Evolutionary conservation across 495 filamentous ascomycete species (phyloP).

Genomic region (Aspergillus baeticus): DNA sequence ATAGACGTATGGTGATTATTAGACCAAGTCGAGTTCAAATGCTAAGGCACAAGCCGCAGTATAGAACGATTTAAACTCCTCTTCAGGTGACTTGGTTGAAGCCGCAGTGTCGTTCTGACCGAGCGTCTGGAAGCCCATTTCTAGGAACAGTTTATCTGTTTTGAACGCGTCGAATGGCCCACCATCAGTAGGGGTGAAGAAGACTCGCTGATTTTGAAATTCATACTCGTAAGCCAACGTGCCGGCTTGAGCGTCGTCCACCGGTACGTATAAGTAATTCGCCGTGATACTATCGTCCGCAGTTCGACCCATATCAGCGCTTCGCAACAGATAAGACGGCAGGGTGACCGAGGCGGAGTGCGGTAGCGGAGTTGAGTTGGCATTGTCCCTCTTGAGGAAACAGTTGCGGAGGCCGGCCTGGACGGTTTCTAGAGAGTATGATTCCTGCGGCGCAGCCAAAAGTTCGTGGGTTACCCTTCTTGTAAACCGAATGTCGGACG

Average conservation of each 20-base stretch:
- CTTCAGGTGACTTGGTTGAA: conserved; percentile 11
- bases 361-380: conserved; percentile 22
- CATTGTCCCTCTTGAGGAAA: conserved; percentile 14
- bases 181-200: conserved; percentile 32
- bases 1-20: neutral
- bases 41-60: conserved; percentile 37
- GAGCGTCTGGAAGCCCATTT: conserved; percentile 30
- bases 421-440: conserved; percentile 18
- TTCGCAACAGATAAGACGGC: conserved; percentile 17
- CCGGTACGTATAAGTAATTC: conserved; percentile 38
- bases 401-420: conserved; percentile 17
- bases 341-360: conserved; percentile 32
- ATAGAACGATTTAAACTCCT: conserved; percentile 39
- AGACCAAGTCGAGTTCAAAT: conserved; percentile 27
- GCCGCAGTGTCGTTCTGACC: neutral
- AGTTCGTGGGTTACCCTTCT: conserved; percentile 32
- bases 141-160: conserved; percentile 31
- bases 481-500: conserved; percentile 42
- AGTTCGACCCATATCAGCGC: neutral
- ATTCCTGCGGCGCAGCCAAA: conserved; percentile 4
- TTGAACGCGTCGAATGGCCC: conserved; percentile 31
- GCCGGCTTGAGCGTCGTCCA: conserved; percentile 24
- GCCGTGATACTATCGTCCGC: conserved; percentile 15
- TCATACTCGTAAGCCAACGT: conserved; percentile 30
- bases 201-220: conserved; percentile 28